These are phyloP conservation scores for Goffeauzyma gilvescens DNA, from an alignment of 768 basidiomycete genomes.

Conservation along the genomic window DNA sequence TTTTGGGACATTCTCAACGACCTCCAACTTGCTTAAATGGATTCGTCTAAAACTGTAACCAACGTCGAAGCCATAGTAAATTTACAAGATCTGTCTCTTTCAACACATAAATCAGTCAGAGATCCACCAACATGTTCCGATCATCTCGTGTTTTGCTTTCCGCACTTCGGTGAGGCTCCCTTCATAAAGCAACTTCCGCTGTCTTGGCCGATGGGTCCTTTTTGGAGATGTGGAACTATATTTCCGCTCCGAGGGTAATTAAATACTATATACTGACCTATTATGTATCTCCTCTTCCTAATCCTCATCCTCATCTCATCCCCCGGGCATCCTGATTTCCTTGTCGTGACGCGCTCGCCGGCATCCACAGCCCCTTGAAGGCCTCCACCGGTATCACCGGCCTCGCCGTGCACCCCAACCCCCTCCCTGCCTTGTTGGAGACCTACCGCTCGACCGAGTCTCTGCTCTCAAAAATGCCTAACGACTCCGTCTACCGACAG, in stretches of 20 bases:
- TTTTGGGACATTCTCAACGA: too few species aligned
- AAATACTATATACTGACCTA: not conserved
- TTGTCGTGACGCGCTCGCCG: too few species aligned
- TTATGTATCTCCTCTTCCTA: not conserved
- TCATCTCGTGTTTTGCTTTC: constrained; percentile 12
- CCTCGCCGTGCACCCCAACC: constrained; percentile 62
- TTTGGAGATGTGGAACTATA: too few species aligned
- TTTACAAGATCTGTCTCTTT: too few species aligned
- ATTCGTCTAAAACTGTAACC: too few species aligned
- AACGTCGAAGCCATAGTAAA: too few species aligned
- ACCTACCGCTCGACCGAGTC: constrained; percentile 63
- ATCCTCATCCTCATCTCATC: too few species aligned
- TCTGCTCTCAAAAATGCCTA: constrained; percentile 49
- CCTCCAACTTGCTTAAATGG: too few species aligned
- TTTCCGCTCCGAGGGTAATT: too few species aligned
- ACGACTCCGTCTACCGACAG: constrained; percentile 71
- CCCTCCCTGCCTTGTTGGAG: constrained; percentile 54
- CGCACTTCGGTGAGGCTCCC: constrained; percentile 6
- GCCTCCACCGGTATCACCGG: constrained; percentile 71
- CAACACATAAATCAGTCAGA: too few species aligned
- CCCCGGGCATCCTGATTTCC: not conserved
- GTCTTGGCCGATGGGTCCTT: too few species aligned
- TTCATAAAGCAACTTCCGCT: not conserved
- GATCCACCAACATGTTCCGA: constrained; percentile 16
- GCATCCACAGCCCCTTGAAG: constrained; percentile 37